Evolutionary conservation across 805 yeast genomes (phyloP).

Genomic region (Lachancea mirantina): DNA sequence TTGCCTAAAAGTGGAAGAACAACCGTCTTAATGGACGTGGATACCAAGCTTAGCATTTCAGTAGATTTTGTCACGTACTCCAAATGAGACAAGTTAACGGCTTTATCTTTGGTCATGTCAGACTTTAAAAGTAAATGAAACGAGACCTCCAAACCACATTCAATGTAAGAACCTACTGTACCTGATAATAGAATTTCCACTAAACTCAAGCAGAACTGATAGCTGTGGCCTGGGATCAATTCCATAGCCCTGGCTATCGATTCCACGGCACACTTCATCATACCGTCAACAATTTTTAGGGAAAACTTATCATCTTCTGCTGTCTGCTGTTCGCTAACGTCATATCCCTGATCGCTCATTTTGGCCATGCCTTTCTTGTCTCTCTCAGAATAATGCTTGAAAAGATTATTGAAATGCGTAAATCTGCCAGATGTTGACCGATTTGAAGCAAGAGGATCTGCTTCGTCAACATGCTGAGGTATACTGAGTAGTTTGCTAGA

Average conservation of each 20-base stretch:
- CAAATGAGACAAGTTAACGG: slow-evolving; percentile 42
- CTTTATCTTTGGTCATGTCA: slow-evolving; percentile 22
- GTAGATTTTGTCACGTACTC: slow-evolving; percentile 45
- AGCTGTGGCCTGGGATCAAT: slow-evolving; percentile 53
- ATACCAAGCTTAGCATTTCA: slow-evolving; percentile 55
- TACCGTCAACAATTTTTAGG: slow-evolving; percentile 48
- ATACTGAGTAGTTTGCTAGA: slow-evolving; percentile 26
- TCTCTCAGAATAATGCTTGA: slow-evolving; percentile 46
- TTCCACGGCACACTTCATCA: slow-evolving; percentile 68
- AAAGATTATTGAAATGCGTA: slow-evolving; percentile 48
- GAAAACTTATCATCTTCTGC: slow-evolving; percentile 24
- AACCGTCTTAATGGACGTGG: slow-evolving; percentile 67
- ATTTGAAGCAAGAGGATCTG: slow-evolving; percentile 14
- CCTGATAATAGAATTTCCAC: slow-evolving; percentile 61
- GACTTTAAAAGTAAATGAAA: slow-evolving; percentile 41
- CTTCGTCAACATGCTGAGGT: slow-evolving; percentile 16
- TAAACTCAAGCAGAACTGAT: slow-evolving; percentile 57
- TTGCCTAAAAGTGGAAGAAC: slow-evolving; percentile 67
- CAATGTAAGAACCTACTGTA: slow-evolving; percentile 67
- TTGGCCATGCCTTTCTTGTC: slow-evolving; percentile 28
- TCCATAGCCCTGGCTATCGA: slow-evolving; percentile 72
- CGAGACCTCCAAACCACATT: slow-evolving; percentile 65
- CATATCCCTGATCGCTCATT: background rate
- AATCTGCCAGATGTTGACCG: slow-evolving; percentile 34
- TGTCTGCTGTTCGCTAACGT: slow-evolving; percentile 6